Percentiles rank a stretch among this genome's conserved stretches.
phyloP scores from a whole-genome alignment of 441 rosid genomes.

The Aquilaria agallochum region DNA sequence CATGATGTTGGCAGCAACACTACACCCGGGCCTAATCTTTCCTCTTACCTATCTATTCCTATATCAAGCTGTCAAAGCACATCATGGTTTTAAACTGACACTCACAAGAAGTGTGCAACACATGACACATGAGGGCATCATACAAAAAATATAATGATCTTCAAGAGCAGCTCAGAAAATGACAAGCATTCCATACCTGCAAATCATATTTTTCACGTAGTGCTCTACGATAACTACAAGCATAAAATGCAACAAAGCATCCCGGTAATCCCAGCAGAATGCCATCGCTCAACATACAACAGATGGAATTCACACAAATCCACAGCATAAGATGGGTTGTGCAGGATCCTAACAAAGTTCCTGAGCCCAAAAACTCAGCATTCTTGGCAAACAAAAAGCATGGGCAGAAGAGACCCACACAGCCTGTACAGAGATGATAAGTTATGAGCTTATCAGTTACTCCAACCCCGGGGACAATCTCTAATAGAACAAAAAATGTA shows the following conservation, averaged over 20 bases:
- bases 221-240: slow-evolving; percentile 79
- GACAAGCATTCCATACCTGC: slow-evolving; percentile 36
- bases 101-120: no score
- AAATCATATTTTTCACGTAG: slow-evolving; percentile 71
- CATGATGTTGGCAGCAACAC: no score
- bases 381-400: slow-evolving; percentile 88
- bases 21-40: no score
- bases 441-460: not conserved
- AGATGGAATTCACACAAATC: slow-evolving; percentile 61
- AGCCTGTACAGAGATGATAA: slow-evolving; percentile 37
- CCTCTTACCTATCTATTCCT: no score
- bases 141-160: no score
- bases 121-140: no score
- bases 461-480: not conserved
- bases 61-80: no score
- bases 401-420: slow-evolving; percentile 76
- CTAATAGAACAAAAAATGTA: not conserved
- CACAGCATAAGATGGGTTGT: slow-evolving; percentile 67
- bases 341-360: slow-evolving; percentile 82
- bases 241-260: slow-evolving; percentile 83
- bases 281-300: slow-evolving; percentile 75
- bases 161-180: no score
- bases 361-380: slow-evolving; percentile 84
- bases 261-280: slow-evolving; percentile 77
- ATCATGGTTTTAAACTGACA: no score